phyloP scores from a whole-genome alignment of 2,329 filamentous ascomycete genomes.

The Helotiales sp. region DNA sequence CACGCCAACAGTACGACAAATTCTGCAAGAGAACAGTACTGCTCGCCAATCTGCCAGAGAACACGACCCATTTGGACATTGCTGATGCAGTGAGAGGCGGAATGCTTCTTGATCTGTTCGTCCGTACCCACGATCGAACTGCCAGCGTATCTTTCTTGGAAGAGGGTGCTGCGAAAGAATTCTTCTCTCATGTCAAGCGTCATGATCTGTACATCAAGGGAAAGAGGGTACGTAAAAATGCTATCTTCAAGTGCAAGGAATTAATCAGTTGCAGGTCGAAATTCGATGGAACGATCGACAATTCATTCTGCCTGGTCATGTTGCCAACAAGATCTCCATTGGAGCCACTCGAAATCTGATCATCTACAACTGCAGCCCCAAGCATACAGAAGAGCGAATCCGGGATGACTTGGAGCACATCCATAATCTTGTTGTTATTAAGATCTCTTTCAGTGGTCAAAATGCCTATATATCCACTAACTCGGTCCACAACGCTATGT shows the following conservation, averaged over 20 bases:
- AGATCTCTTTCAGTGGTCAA: conserved; percentile 56
- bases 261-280: conserved; percentile 53
- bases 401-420: conserved; percentile 80
- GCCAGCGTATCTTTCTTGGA: conserved; percentile 72
- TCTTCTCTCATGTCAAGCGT: conserved; percentile 62
- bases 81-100: conserved; percentile 67
- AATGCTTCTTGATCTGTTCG: conserved; percentile 65
- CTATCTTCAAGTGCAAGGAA: not conserved
- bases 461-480: conserved; percentile 73
- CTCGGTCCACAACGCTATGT: conserved; percentile 73
- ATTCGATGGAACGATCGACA: conserved; percentile 72
- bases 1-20: conserved; percentile 29
- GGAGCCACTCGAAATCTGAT: conserved; percentile 76
- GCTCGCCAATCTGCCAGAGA: conserved; percentile 61
- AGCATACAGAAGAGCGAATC: conserved; percentile 63
- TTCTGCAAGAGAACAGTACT: conserved; percentile 56
- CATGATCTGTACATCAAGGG: conserved; percentile 68
- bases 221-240: conserved; percentile 56
- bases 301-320: conserved; percentile 62
- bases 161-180: conserved; percentile 60
- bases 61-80: conserved; percentile 65
- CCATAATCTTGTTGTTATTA: conserved; percentile 72
- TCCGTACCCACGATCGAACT: conserved; percentile 57
- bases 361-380: conserved; percentile 57
- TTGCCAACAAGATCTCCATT: conserved; percentile 61